These are phyloP conservation scores for Xylariaceae sp. DNA, from an alignment of 2,329 filamentous ascomycete species.

Conservation along the genomic window DNA sequence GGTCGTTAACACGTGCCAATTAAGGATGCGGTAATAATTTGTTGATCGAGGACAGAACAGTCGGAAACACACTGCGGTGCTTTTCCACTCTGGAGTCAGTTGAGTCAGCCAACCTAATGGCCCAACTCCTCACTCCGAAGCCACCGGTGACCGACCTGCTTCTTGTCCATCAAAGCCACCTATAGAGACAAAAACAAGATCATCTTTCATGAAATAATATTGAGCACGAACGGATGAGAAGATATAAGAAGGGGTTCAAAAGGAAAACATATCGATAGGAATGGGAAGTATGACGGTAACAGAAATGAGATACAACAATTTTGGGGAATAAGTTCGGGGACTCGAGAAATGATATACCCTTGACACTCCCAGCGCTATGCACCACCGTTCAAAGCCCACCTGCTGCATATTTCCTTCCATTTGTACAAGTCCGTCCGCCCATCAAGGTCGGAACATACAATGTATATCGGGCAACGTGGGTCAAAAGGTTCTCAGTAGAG, in stretches of 20 bases:
- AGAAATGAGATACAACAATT: constrained; percentile 33
- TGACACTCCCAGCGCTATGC: constrained; percentile 42
- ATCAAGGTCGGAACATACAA: constrained; percentile 33
- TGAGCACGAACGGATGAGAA: constrained; percentile 26
- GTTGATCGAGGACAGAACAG: constrained; percentile 2
- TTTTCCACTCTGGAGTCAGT: constrained; percentile 16
- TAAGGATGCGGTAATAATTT: background rate
- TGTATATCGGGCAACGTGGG: constrained; percentile 36
- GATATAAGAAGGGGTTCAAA: constrained; percentile 14
- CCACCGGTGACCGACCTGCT: constrained; percentile 20
- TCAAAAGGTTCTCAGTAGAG: constrained; percentile 29
- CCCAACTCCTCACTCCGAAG: constrained; percentile 24
- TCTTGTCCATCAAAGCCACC: constrained; percentile 23
- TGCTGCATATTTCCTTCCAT: constrained; percentile 38
- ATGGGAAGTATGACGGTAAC: constrained; percentile 25
- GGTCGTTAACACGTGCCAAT: background rate
- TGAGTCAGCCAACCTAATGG: constrained; percentile 25
- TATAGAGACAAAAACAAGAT: constrained; percentile 8
- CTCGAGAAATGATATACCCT: constrained; percentile 39
- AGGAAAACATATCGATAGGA: constrained; percentile 20
- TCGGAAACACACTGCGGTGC: background rate
- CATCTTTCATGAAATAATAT: constrained; percentile 17
- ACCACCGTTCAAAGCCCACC: constrained; percentile 37
- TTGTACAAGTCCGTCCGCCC: constrained; percentile 37
- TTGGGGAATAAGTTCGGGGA: constrained; percentile 30